Conservation (phyloP, 768 basidiomycete genomes). For the Agaricus blazei region DNA sequence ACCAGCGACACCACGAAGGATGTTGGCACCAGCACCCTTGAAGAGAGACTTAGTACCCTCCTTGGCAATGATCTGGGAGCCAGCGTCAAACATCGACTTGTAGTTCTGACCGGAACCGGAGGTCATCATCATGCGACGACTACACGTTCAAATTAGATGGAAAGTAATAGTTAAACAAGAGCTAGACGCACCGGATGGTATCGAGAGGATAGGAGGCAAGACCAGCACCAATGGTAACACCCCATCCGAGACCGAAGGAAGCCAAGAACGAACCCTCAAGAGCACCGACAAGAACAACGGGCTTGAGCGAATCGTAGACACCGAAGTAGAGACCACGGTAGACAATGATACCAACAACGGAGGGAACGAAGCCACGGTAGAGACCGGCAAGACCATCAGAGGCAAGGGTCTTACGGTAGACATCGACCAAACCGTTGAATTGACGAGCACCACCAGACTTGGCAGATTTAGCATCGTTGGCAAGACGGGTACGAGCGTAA, state of each 20-base stretch:
- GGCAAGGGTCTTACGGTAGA: conserved; percentile 96
- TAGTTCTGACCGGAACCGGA: conserved; percentile 94
- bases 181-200: conserved; percentile 67
- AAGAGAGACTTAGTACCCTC: conserved; percentile 95
- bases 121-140: conserved; percentile 99
- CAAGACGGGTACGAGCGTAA: conserved; percentile 98
- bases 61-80: conserved; percentile 89
- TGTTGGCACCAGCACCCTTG: conserved; percentile 97
- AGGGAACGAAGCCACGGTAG: conserved; percentile 99
- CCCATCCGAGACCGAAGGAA: conserved; percentile 97
- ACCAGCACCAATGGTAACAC: conserved; percentile 99
- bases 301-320: conserved; percentile 94
- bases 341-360: conserved; percentile 98
- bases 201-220: conserved; percentile 96
- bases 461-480: conserved; percentile 94
- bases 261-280: conserved; percentile 96
- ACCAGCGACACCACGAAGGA: conserved; percentile 99
- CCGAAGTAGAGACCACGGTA: conserved; percentile 99
- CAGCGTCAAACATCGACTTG: conserved; percentile 99
- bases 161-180: conserved; percentile 7
- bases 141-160: conserved; percentile 28
- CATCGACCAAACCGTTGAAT: conserved; percentile 98
- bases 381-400: conserved; percentile 98
- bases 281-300: conserved; percentile 93
- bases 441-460: conserved; percentile 91